A percentile compares a stretch with the other conserved stretches of the same genome.
phyloP scores from a whole-genome alignment of 2,329 filamentous ascomycete genomes.

The Aureobasidium sp. region DNA sequence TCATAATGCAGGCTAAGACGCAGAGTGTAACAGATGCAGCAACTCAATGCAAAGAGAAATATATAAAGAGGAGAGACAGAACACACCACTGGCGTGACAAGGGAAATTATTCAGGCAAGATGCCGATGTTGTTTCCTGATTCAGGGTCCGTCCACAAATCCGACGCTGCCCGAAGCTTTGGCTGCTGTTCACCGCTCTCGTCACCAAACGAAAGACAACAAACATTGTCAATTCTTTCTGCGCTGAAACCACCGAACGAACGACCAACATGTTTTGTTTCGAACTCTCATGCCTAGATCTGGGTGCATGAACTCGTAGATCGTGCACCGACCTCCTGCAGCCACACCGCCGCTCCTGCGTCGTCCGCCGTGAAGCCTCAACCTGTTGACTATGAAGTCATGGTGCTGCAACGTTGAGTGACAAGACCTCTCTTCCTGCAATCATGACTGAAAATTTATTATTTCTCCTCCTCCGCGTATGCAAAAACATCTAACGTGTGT shows the following conservation, averaged over 20 bases:
- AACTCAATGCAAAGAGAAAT: not conserved
- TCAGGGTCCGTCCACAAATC: not conserved
- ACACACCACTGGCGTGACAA: not conserved
- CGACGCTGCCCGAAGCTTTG: too few relatives aligned
- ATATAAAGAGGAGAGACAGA: not conserved
- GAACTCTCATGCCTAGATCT: not conserved
- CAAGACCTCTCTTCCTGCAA: not conserved
- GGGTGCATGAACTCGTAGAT: not conserved
- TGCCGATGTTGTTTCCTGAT: not conserved
- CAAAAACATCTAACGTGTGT: too few relatives aligned
- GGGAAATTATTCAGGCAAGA: slow-evolving; percentile 1
- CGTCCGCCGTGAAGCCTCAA: not conserved
- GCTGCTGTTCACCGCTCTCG: not conserved
- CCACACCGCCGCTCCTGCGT: slow-evolving; percentile 4
- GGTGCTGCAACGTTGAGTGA: not conserved
- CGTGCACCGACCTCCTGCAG: not conserved
- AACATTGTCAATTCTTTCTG: not conserved
- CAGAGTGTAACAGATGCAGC: slow-evolving; percentile 1
- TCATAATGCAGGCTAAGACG: slow-evolving; percentile 1
- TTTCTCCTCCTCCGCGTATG: too few relatives aligned
- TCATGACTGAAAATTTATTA: not conserved
- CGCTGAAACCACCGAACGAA: not conserved
- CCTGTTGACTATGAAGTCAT: slow-evolving; percentile 1
- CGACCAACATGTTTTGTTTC: not conserved
- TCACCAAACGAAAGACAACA: not conserved